These are phyloP conservation scores for Calonectria ilicicola DNA, from an alignment of 2,329 filamentous ascomycete species.

Conservation along the genomic window DNA sequence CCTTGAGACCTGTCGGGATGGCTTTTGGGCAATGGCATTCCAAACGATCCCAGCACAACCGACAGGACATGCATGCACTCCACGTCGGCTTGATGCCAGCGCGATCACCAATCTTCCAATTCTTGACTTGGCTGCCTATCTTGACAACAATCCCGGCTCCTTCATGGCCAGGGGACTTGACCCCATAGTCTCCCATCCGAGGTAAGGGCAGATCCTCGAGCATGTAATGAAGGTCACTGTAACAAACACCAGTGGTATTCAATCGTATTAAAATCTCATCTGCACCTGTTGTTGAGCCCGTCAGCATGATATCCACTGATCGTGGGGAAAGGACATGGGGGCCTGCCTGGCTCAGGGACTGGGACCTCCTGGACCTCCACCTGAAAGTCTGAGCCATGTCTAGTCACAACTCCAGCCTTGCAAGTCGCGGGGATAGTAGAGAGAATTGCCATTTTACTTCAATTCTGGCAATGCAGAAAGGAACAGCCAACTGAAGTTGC, in stretches of 20 bases:
- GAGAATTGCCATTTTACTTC: background rate
- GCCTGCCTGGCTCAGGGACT: background rate
- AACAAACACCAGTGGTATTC: background rate
- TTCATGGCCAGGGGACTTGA: background rate
- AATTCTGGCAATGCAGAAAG: background rate
- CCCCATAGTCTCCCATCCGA: background rate
- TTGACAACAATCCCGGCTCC: slow-evolving; percentile 7
- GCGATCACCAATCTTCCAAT: slow-evolving; percentile 2
- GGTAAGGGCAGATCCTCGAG: background rate
- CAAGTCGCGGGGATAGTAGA: background rate
- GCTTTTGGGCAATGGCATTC: background rate
- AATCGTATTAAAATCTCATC: background rate
- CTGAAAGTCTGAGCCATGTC: background rate
- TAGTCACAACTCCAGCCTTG: background rate
- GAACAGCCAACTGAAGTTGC: background rate
- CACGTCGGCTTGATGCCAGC: background rate
- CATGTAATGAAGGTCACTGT: background rate
- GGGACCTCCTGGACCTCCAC: background rate
- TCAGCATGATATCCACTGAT: background rate
- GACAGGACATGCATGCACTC: background rate
- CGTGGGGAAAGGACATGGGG: too few relatives aligned
- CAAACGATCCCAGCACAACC: background rate
- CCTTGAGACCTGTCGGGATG: background rate
- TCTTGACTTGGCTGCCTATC: background rate
- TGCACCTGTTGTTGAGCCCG: background rate